Evolutionary conservation across 2,329 filamentous ascomycete species (phyloP), one percentile per base, ranked within the genome.

Genomic region (Alternaria gaisen): DNA sequence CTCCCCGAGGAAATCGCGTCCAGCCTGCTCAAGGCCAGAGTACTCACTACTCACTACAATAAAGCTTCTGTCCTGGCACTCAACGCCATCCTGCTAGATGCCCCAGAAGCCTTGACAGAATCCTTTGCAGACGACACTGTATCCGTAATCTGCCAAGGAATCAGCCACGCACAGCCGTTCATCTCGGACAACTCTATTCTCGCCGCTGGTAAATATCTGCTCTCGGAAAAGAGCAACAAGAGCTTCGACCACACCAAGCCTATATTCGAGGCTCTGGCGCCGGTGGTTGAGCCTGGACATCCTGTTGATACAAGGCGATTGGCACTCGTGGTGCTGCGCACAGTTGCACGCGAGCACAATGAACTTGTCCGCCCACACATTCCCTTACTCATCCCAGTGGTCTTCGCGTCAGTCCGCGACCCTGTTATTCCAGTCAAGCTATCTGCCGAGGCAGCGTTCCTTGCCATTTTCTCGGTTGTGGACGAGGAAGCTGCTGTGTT

Each of bases 371-470:
- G 92, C 28, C 92, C 94, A 14, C 93, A 97, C 76, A 84, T 98
- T 48, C 82, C 88, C 10, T 81, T 93, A 3, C 86, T 99, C n/a
- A 90, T 92, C 2, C 90, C 90, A 1, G 89, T 93, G 1, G 86
- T 98, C 44, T 99, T 99, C 78, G 89, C 91, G 42, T 91, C 91
- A 54, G 95, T 99, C 28, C 89, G 96, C 60, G 95, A 99, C 77
- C 85, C 89, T 10, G 89, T 98, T 6, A 98, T 99, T 64, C 96
- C 96, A 0, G 90, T 99, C 75, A 99, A 99, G 80, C 85, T 99
- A 28, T 91, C 94, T 0, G 94, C 95, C 2, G 95, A 99, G 81
- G 94, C 94, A 12, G 93, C 94, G 0, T 98, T 99, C 80, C 86
- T 99, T 56, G 88, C 93, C 51, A 85, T 98, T 5, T 98, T 99